Percentiles rank a stretch among this genome's conserved stretches.
Conservation (phyloP, 73 alveolate species). For the Paramecium sonneborni region DNA sequence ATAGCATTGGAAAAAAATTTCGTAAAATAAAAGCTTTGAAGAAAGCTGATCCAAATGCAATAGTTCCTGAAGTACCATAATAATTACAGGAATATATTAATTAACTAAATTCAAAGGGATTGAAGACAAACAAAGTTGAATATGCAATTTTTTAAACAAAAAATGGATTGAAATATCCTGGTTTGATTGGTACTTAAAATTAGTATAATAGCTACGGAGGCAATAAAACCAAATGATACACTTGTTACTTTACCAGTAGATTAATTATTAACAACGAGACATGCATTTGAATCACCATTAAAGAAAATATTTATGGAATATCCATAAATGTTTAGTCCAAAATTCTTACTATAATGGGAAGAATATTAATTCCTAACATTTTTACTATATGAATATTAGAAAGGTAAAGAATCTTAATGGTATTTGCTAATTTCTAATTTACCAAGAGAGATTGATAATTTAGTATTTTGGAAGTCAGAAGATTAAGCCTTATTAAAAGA, state of each 20-base stretch:
- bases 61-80: background rate
- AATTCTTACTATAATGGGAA: background rate
- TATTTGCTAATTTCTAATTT: constrained; percentile 16
- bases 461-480: constrained; percentile 50
- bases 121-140: background rate
- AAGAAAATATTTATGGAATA: background rate
- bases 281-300: background rate
- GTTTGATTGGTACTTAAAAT: background rate
- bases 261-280: background rate
- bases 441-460: constrained; percentile 37
- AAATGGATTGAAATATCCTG: constrained; percentile 53
- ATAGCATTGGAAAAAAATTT: background rate
- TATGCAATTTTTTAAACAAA: constrained; percentile 45
- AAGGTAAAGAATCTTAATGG: constrained; percentile 51
- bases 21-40: background rate
- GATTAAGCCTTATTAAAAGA: constrained; percentile 11
- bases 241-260: constrained; percentile 8
- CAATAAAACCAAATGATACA: background rate
- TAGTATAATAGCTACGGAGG: background rate
- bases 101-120: background rate
- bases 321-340: background rate
- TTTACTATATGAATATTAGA: constrained; percentile 26
- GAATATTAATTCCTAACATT: background rate
- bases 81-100: background rate
- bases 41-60: background rate